Base-by-base conservation (phyloP, 805 yeast genomes). In the Debaryomyces tyrocola region DNA sequence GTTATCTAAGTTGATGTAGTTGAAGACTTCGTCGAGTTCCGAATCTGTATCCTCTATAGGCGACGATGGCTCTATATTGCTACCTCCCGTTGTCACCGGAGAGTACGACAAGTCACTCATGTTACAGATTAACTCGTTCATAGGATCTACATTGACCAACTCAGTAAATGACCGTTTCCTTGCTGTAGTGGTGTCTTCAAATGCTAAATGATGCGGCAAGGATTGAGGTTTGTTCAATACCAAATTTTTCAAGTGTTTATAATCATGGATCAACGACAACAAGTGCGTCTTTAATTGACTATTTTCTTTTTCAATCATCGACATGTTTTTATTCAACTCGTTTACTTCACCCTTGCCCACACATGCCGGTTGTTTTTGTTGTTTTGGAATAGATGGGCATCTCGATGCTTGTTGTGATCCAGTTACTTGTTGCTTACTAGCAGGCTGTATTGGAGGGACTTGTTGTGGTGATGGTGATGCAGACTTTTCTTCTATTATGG, bases 261-360 rank as follows among this genome's bases (percentile, higher is more conserved):
- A 73, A 48, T 72, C 76, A 45, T 70, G 69, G 24, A 73, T 70
- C 42, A 73, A 58, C 36, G 62, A 55, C 35, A 73, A 59, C 29
- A 73, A 54, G 42, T 63, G 62, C 8, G 63, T 50, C 43, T 73
- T 73, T 41, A 73, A 61, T 27, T 61, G 60, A 42, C 57, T 51
- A 50, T 73, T 73, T 47, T 73, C 77, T 15, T 53, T 47, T 33
- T 63, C 67, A 14, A 69, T 55, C 20, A 47, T 12, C 20, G 41
- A 35, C 9, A 53, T 51, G 37, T 46, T 47, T 34, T 44, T 50
- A 31, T 36, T 46, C 20, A 47, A 33, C 6, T 27, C 40, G 12
- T 17, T 6, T 12, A 28, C 18, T 14, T 28, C 42, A 10, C 27
- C 27, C 24, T 39, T 39, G 2, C 42, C 35, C 14, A 15, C 14